phyloP scores from a whole-genome alignment of 257 asterid species.

The Solanum corneliomulleri region DNA sequence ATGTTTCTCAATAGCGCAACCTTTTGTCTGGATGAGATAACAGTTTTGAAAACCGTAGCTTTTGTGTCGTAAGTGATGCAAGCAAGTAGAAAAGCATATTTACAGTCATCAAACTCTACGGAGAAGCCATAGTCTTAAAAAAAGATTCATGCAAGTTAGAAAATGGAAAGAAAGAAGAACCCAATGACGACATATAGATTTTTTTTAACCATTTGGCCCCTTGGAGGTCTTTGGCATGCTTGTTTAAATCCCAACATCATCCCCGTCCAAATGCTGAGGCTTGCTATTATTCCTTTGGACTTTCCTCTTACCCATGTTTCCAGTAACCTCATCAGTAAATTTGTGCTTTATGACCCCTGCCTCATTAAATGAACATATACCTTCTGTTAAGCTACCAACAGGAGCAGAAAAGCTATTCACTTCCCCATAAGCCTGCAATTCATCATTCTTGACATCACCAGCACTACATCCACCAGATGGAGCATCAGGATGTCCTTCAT shows the following conservation, averaged over 20 bases:
- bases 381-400: conserved; percentile 49
- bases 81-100: neutral
- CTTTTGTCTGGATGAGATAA: neutral
- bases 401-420: conserved; percentile 37
- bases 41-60: neutral
- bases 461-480: conserved; percentile 18
- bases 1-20: neutral
- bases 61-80: neutral
- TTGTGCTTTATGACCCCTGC: conserved; percentile 38
- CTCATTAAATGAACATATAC: conserved; percentile 27
- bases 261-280: conserved; percentile 26
- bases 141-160: neutral
- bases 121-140: neutral
- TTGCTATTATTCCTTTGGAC: conserved; percentile 56
- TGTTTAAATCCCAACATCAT: conserved; percentile 34
- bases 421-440: conserved; percentile 29
- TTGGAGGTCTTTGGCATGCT: conserved; percentile 33
- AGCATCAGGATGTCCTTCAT: conserved; percentile 19
- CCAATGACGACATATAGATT: neutral
- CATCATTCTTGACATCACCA: conserved; percentile 27
- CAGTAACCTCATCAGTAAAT: conserved; percentile 38
- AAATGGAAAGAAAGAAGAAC: neutral
- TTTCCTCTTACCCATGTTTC: conserved; percentile 31
- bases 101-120: neutral
- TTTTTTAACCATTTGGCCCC: conserved; percentile 22